These are phyloP conservation scores for Sphagnum tenellum DNA, from an alignment of 225 moss, liverwort and hornwort species.

Conservation along the genomic window DNA sequence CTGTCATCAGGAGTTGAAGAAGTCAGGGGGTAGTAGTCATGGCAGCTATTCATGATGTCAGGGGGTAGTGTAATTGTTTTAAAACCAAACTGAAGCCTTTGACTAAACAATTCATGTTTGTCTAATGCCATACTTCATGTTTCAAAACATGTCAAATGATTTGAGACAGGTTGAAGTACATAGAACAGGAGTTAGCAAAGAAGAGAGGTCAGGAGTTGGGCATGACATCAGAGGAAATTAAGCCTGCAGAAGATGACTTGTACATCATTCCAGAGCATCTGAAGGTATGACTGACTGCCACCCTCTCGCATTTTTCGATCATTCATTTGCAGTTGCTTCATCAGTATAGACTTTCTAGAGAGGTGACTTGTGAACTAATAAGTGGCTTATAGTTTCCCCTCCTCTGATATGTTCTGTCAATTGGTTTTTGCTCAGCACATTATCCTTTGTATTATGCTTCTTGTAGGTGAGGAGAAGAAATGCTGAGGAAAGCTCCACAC, in stretches of 20 bases:
- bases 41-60: too few relatives aligned
- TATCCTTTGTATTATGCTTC: not conserved
- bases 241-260: slow-evolving; percentile 75
- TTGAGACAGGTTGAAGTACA: slow-evolving; percentile 69
- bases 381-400: too few relatives aligned
- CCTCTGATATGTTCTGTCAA: too few relatives aligned
- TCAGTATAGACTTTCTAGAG: too few relatives aligned
- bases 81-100: too few relatives aligned
- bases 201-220: slow-evolving; percentile 61
- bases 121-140: not conserved
- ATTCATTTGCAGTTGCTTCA: not conserved
- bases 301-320: not conserved
- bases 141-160: not conserved
- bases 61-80: too few relatives aligned
- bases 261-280: slow-evolving; percentile 87
- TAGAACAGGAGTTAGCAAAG: slow-evolving; percentile 86
- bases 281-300: slow-evolving; percentile 37
- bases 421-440: not conserved
- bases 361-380: too few relatives aligned
- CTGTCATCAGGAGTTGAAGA: too few relatives aligned
- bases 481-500: slow-evolving; percentile 94
- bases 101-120: too few relatives aligned
- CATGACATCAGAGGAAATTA: slow-evolving; percentile 40
- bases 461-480: slow-evolving; percentile 80
- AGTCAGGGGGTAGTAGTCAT: too few relatives aligned